Base-by-base conservation (phyloP, 2,329 filamentous ascomycete genomes). In the Alternaria infectoria region DNA sequence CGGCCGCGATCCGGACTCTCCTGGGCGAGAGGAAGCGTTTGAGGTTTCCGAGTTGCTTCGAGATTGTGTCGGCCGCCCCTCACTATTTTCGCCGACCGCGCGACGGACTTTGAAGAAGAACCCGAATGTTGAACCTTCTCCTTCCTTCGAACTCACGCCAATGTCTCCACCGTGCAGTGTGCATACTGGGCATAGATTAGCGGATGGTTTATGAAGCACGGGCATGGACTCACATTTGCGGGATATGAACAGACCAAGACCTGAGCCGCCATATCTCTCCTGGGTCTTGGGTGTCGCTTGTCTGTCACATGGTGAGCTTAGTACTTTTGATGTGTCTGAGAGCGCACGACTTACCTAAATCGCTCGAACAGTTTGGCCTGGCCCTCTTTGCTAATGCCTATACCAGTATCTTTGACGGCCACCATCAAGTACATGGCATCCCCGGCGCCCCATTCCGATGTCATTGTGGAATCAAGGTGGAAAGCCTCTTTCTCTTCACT, bases 321-420 rank as follows among this genome's bases (percentile, higher is more conserved):
- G 30, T 5, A 6, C 1, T 23, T 6, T 7, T 5, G 4, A 19
- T 45, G 15, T 28, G 1, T 17, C 2, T 7, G 8, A n/a, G 3
- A 28, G 12, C n/a, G n/a, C n/a, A 19, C 5, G 4, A 45, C 74
- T 50, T 79, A 81, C 63, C 77, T 71, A 55, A 83, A 83, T 2
- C 81, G 74, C 52, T 82, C 80, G 49, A 83, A 83, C 0, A 83
- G 69, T 51, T 79, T 81, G 43, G 72, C 73, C 62, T 83, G 80
- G 5, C 77, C 77, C 13, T 82, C 77, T 15, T 65, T 59, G 54
- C 72, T 78, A 57, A 84, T 83, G 3, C 82, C 82, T 28, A 82
- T 83, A 6, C 69, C 79, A 21, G 79, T 81, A 51, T 83, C 82
- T 54, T 78, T 79, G 17, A 83, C 80, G 3, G 81, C 81, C 2